phyloP scores from a whole-genome alignment of 169 alveolate genomes.

The Eimeria brunetti region DNA sequence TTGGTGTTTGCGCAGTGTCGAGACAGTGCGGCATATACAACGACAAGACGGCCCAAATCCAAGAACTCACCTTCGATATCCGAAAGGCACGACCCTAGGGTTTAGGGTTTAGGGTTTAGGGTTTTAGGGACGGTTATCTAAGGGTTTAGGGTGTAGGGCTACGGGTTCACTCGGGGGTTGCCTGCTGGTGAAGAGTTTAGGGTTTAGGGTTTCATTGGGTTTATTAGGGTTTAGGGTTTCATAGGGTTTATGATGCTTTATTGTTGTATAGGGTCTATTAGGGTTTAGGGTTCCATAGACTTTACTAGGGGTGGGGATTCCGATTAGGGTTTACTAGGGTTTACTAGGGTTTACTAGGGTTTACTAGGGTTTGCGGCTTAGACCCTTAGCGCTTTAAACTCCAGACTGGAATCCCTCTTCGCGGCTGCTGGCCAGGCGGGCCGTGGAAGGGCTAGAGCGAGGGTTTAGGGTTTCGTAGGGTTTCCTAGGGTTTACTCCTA shows the following conservation, averaged over 20 bases:
- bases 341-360: too few relatives aligned
- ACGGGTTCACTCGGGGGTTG: too few relatives aligned
- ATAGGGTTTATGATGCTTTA: too few relatives aligned
- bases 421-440: constrained; percentile 53
- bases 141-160: not conserved
- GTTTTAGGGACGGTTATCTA: not conserved
- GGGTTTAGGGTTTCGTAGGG: too few relatives aligned
- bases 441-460: constrained; percentile 66
- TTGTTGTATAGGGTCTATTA: too few relatives aligned
- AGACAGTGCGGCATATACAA: constrained; percentile 82
- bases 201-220: constrained; percentile 23
- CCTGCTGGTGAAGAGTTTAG: too few relatives aligned
- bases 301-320: too few relatives aligned
- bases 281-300: not conserved
- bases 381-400: constrained; percentile 79
- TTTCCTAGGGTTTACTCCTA: too few relatives aligned
- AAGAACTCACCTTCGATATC: constrained; percentile 83
- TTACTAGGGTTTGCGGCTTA: constrained; percentile 14
- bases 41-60: constrained; percentile 83
- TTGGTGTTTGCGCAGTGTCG: constrained; percentile 66
- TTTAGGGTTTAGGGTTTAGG: not conserved
- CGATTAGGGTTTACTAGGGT: too few relatives aligned
- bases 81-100: constrained; percentile 37
- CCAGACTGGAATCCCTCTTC: constrained; percentile 79
- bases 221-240: too few relatives aligned